These are phyloP conservation scores for Bruguiera sexangula DNA, from an alignment of 345 rosid genomes.

Conservation along the genomic window DNA sequence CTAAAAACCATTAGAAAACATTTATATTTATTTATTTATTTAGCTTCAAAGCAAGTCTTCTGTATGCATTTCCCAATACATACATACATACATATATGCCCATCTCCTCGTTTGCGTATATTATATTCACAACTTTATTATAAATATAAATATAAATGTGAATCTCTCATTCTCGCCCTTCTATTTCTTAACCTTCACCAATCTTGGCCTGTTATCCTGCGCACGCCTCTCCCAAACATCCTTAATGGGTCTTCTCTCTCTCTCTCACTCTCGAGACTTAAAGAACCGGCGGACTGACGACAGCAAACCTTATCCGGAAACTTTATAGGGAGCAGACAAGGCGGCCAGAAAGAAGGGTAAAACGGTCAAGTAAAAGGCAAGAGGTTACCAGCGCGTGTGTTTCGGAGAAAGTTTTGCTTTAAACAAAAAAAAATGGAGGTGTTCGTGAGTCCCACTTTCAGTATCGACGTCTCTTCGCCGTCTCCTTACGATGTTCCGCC, in stretches of 20 bases:
- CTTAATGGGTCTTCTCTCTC: neutral
- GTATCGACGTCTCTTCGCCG: slow-evolving; percentile 31
- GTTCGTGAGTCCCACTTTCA: slow-evolving; percentile 43
- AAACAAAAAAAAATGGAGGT: slow-evolving; percentile 44
- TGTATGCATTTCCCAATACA: too few relatives aligned
- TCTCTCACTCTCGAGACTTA: neutral
- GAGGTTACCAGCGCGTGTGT: neutral
- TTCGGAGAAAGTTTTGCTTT: neutral
- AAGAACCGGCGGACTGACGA: slow-evolving; percentile 23
- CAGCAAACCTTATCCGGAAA: slow-evolving; percentile 27
- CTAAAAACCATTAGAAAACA: too few relatives aligned
- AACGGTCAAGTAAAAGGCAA: neutral
- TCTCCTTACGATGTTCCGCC: slow-evolving; percentile 24
- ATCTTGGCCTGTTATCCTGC: slow-evolving; percentile 2
- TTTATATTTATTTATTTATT: too few relatives aligned
- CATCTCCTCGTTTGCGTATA: too few relatives aligned
- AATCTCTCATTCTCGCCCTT: neutral
- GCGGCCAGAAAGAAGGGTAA: slow-evolving; percentile 13
- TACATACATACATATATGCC: too few relatives aligned
- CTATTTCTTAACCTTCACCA: slow-evolving; percentile 7
- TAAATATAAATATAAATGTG: too few relatives aligned
- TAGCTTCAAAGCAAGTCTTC: too few relatives aligned
- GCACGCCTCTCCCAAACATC: neutral
- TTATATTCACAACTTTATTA: too few relatives aligned
- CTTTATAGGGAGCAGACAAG: neutral